These are phyloP conservation scores for Neurospora sp. DNA, from an alignment of 495 filamentous ascomycete genomes.

Conservation along the genomic window DNA sequence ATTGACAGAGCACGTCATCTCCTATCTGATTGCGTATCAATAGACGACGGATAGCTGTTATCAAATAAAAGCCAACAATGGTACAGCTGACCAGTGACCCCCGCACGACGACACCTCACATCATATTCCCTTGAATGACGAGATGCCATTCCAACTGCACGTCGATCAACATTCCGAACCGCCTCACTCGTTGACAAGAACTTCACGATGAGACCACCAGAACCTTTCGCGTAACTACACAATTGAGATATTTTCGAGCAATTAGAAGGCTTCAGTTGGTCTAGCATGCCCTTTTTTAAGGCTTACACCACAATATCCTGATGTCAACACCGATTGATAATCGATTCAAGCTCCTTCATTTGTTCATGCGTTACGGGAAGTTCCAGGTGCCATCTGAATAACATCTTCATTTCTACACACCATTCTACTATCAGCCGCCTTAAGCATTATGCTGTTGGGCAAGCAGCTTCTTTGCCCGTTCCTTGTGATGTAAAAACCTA, in stretches of 20 bases:
- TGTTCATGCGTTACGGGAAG: background rate
- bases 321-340: background rate
- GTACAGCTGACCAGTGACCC: background rate
- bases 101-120: background rate
- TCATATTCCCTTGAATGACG: background rate
- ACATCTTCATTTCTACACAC: background rate
- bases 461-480: conserved; percentile 18
- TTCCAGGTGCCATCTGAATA: background rate
- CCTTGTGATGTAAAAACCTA: conserved; percentile 30
- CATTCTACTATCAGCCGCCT: background rate
- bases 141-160: background rate
- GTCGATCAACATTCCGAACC: background rate
- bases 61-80: background rate
- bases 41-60: background rate
- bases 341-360: background rate
- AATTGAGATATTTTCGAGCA: background rate
- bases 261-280: background rate
- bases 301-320: background rate
- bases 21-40: background rate
- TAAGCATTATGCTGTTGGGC: background rate
- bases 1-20: background rate
- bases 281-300: background rate
- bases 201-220: background rate
- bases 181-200: background rate
- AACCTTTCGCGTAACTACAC: background rate